These are phyloP conservation scores for Nosema bombycis DNA, from an alignment of 371 early-diverging fungal species.

Conservation along the genomic window DNA sequence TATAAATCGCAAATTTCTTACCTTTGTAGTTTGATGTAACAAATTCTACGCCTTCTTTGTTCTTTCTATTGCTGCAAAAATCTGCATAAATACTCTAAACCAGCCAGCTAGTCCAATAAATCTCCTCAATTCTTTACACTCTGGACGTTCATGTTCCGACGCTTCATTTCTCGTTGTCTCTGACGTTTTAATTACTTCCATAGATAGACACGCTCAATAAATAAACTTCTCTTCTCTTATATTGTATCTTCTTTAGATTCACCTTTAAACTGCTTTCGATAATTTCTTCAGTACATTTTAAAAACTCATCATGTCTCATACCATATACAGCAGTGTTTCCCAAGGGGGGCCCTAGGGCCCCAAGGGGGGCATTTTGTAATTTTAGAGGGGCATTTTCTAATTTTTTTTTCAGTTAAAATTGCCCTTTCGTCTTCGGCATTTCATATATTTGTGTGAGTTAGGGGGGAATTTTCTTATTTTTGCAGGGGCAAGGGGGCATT, in stretches of 20 bases:
- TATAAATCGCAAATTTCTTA: conserved; percentile 1
- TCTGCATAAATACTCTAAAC: conserved; percentile 2
- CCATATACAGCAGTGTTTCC: conserved; percentile 11
- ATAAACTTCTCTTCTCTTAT: conserved; percentile 25
- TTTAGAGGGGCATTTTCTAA: no score
- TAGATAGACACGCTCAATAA: conserved; percentile 31
- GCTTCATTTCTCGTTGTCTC: conserved; percentile 34
- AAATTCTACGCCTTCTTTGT: not conserved
- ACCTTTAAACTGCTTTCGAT: conserved; percentile 10
- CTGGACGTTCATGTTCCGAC: conserved; percentile 4
- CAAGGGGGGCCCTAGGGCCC: no score
- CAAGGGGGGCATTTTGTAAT: no score
- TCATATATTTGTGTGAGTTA: no score
- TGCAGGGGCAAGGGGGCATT: no score
- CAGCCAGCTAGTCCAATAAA: conserved; percentile 6
- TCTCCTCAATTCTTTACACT: conserved; percentile 1
- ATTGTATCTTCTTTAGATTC: conserved; percentile 35
- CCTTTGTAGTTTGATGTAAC: conserved; percentile 1
- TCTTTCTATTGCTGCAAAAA: conserved; percentile 32
- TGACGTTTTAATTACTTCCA: conserved; percentile 1
- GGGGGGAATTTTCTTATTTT: no score
- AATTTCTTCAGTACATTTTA: conserved; percentile 30
- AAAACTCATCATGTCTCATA: conserved; percentile 31
- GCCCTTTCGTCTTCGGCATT: no score
- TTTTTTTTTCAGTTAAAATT: no score